Conservation (phyloP, 2,329 filamentous ascomycete genomes). For the Podosphaera aphanis region DNA sequence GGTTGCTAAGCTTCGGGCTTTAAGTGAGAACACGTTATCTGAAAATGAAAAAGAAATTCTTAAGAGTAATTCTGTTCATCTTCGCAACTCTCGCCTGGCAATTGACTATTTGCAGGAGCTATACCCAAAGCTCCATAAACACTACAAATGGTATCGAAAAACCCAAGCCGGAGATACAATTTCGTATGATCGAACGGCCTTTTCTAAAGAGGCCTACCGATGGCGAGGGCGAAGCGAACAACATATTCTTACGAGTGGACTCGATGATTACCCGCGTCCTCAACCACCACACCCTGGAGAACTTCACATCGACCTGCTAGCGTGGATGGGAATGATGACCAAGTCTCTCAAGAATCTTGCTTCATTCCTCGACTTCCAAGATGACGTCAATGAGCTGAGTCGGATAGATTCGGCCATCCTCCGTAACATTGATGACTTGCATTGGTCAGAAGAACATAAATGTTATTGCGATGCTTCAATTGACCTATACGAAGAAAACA, state of each 20-base stretch:
- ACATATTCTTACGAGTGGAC: conserved; percentile 76
- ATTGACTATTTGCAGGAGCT: conserved; percentile 49
- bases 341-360: conserved; percentile 66
- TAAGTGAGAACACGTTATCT: conserved; percentile 23
- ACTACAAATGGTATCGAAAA: conserved; percentile 86
- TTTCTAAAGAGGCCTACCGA: conserved; percentile 75
- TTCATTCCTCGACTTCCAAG: conserved; percentile 44
- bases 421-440: conserved; percentile 72
- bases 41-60: conserved; percentile 20
- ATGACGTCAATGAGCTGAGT: conserved; percentile 52
- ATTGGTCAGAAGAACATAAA: conserved; percentile 64
- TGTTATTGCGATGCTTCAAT: conserved; percentile 90
- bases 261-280: conserved; percentile 87
- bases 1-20: conserved; percentile 46
- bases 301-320: conserved; percentile 81
- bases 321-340: conserved; percentile 95
- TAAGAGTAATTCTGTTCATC: conserved; percentile 34
- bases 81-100: conserved; percentile 44
- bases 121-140: conserved; percentile 68
- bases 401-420: conserved; percentile 54
- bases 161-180: conserved; percentile 81
- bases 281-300: conserved; percentile 89
- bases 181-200: conserved; percentile 72
- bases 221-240: conserved; percentile 77
- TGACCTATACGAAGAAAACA: conserved; percentile 79